Conservation (phyloP, 108 stramenopile species). For the Fistulifera pelliculosa region DNA sequence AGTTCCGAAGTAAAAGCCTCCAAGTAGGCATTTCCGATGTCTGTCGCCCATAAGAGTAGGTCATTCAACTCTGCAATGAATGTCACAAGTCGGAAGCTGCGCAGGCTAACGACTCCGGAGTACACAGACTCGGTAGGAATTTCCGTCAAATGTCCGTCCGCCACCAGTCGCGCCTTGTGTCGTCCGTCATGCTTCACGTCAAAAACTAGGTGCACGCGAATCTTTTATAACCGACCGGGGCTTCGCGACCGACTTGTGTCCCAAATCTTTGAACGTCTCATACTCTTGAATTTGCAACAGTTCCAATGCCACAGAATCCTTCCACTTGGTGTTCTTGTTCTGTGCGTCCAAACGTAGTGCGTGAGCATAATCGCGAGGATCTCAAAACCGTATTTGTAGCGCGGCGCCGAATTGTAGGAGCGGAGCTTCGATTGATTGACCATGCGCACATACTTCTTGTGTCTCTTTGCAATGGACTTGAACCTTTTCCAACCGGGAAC, state of each 20-base stretch:
- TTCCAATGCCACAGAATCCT: conserved; percentile 16
- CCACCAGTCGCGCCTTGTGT: conserved; percentile 27
- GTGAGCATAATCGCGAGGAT: conserved; percentile 13
- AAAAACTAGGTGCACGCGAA: conserved; percentile 24
- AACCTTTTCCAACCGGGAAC: conserved; percentile 36
- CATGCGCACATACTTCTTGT: conserved; percentile 4
- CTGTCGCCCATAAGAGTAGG: conserved; percentile 4
- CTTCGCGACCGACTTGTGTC: background rate
- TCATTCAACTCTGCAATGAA: conserved; percentile 17
- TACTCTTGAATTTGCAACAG: conserved; percentile 13
- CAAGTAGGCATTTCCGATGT: conserved; percentile 24
- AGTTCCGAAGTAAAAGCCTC: conserved; percentile 8
- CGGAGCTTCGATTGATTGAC: conserved; percentile 6
- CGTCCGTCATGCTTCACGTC: conserved; percentile 30
- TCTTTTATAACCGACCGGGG: conserved; percentile 16
- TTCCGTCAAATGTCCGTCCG: conserved; percentile 22
- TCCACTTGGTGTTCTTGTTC: conserved; percentile 23
- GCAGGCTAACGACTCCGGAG: conserved; percentile 22
- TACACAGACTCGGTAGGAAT: conserved; percentile 19
- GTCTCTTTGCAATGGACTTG: conserved; percentile 2
- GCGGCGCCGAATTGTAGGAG: background rate
- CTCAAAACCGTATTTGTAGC: conserved; percentile 20
- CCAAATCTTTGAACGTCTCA: conserved; percentile 20
- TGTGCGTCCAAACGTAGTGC: conserved; percentile 10
- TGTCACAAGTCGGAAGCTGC: conserved; percentile 4